These are phyloP conservation scores for Acrocalymma vagum DNA, from an alignment of 2,329 filamentous ascomycete species.

Conservation along the genomic window DNA sequence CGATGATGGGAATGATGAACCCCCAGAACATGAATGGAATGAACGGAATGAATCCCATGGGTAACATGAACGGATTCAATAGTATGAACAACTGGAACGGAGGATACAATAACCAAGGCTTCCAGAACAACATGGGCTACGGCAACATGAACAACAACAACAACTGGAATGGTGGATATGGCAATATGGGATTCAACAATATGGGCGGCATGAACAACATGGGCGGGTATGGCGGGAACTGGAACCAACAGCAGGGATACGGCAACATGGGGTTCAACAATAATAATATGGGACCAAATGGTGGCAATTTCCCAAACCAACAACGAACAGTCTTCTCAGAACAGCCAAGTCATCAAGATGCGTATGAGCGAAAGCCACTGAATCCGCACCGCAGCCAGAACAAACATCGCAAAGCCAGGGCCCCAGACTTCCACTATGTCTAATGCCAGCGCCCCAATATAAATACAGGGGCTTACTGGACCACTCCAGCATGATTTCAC, in stretches of 20 bases:
- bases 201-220: constrained; percentile 50
- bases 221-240: constrained; percentile 38
- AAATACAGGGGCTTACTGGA: no score
- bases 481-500: no score
- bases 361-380: constrained; percentile 94
- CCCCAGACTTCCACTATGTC: no score
- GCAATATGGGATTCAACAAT: constrained; percentile 34
- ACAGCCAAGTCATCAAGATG: constrained; percentile 75
- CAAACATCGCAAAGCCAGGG: constrained; percentile 78
- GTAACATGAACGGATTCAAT: constrained; percentile 24
- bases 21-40: constrained; percentile 40
- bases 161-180: constrained; percentile 3
- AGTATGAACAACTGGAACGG: constrained; percentile 14
- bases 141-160: constrained; percentile 18
- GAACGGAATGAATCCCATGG: constrained; percentile 47
- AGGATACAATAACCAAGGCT: constrained; percentile 17
- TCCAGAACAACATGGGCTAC: constrained; percentile 28
- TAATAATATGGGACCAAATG: constrained; percentile 11
- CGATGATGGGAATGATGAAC: constrained; percentile 46
- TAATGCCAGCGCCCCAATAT: no score
- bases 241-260: constrained; percentile 18
- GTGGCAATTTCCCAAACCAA: constrained; percentile 63
- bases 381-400: constrained; percentile 93
- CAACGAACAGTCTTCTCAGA: constrained; percentile 63
- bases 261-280: constrained; percentile 13